Evolutionary conservation across 805 yeast genomes (phyloP).

Genomic region (Blastobotrys muscicola): DNA sequence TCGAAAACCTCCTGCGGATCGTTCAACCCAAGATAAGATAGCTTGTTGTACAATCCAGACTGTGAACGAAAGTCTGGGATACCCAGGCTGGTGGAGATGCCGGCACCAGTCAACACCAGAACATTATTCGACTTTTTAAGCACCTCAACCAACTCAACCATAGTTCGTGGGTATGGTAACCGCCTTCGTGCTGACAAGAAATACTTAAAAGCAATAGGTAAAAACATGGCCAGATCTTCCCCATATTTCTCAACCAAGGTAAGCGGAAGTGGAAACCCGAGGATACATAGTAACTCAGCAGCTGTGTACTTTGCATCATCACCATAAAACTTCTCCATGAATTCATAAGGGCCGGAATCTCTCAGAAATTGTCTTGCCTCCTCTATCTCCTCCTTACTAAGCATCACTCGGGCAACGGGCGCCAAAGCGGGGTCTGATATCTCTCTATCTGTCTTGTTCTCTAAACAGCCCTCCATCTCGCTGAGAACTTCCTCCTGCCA

Average conservation of each 20-base stretch:
- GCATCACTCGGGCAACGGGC: conserved; percentile 12
- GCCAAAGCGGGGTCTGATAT: not conserved
- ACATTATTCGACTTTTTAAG: conserved; percentile 50
- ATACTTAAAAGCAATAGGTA: conserved; percentile 13
- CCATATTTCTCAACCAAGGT: conserved; percentile 21
- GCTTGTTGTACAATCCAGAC: conserved; percentile 69
- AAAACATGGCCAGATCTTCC: conserved; percentile 4
- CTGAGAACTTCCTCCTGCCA: conserved; percentile 15
- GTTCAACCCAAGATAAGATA: conserved; percentile 56
- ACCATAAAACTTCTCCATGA: conserved; percentile 42
- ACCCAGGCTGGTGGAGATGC: conserved; percentile 81
- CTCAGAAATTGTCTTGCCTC: conserved; percentile 48
- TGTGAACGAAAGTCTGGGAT: conserved; percentile 89
- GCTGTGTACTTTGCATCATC: conserved; percentile 37
- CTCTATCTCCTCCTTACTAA: conserved; percentile 34
- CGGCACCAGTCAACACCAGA: conserved; percentile 83
- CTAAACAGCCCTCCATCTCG: conserved; percentile 19
- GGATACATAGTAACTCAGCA: conserved; percentile 42
- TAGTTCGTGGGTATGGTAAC: conserved; percentile 28
- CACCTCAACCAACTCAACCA: conserved; percentile 48
- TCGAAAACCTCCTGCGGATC: conserved; percentile 93
- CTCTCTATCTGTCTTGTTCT: conserved; percentile 8
- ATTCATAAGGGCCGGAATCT: conserved; percentile 39
- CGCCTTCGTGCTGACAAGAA: conserved; percentile 22
- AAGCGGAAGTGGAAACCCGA: conserved; percentile 48